Percentiles rank a stretch among this genome's conserved stretches.
These are phyloP conservation scores for Candolleomyces aberdarensis DNA, from an alignment of 768 basidiomycete genomes.

Conservation along the genomic window DNA sequence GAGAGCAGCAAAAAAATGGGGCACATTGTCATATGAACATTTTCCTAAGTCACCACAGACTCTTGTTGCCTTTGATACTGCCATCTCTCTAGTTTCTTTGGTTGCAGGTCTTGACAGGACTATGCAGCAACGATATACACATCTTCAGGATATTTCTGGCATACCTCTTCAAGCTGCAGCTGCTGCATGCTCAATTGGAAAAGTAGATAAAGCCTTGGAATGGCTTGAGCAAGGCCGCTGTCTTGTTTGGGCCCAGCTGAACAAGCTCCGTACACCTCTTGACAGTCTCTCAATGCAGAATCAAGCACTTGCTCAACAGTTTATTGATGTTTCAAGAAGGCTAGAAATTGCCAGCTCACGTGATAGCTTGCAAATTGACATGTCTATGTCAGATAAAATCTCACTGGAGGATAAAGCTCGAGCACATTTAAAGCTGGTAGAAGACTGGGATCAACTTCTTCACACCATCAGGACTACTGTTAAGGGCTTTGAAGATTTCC, in stretches of 20 bases:
- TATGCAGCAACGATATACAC: background rate
- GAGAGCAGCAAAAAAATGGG: background rate
- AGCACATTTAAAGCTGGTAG: constrained; percentile 13
- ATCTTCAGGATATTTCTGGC: background rate
- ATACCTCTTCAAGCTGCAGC: constrained; percentile 17
- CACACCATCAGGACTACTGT: constrained; percentile 7
- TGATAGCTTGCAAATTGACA: background rate
- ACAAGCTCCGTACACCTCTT: constrained; percentile 20
- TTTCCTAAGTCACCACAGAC: background rate
- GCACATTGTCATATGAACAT: background rate
- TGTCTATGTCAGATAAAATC: constrained; percentile 2
- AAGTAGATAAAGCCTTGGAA: constrained; percentile 26
- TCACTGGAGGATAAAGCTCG: constrained; percentile 14
- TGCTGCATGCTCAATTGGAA: constrained; percentile 18
- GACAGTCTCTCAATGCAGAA: constrained; percentile 13
- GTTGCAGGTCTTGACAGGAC: constrained; percentile 3
- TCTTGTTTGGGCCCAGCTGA: constrained; percentile 25
- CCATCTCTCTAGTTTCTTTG: background rate
- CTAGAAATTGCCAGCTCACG: constrained; percentile 10
- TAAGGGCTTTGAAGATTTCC: constrained; percentile 19
- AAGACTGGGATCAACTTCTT: constrained; percentile 16
- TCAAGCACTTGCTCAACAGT: constrained; percentile 9
- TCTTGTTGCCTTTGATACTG: constrained; percentile 1
- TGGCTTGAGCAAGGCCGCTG: constrained; percentile 30
- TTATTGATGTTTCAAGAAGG: constrained; percentile 10